Conservation (phyloP, 2,329 filamentous ascomycete species). For the Microdochium bolleyi region DNA sequence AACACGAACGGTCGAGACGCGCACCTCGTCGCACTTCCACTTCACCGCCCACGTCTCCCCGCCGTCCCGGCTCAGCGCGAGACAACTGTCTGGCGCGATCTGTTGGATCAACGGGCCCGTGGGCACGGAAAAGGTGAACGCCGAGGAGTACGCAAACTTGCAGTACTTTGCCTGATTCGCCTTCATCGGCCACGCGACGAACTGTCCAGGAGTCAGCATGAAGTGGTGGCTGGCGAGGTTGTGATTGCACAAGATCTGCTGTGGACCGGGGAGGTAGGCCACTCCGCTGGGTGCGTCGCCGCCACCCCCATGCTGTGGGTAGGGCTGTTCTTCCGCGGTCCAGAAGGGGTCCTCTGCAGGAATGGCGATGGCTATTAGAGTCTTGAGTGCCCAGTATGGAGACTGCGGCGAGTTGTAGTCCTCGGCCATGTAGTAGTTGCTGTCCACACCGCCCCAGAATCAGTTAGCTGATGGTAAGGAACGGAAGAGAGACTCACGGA, state of each 20-base stretch:
- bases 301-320: slow-evolving; percentile 14
- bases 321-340: slow-evolving; percentile 25
- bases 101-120: slow-evolving; percentile 24
- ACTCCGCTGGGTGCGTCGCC: slow-evolving; percentile 9
- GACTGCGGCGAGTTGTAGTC: slow-evolving; percentile 51
- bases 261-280: slow-evolving; percentile 12
- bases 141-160: slow-evolving; percentile 40
- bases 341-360: slow-evolving; percentile 33
- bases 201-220: slow-evolving; percentile 30
- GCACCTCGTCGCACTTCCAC: slow-evolving; percentile 1
- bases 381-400: slow-evolving; percentile 45
- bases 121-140: slow-evolving; percentile 35
- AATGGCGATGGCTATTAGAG: slow-evolving; percentile 32
- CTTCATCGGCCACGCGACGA: slow-evolving; percentile 27
- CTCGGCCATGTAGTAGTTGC: slow-evolving; percentile 46
- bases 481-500: slow-evolving; percentile 4
- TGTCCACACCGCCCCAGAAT: neutral
- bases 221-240: slow-evolving; percentile 27
- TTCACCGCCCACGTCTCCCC: slow-evolving; percentile 17
- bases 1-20: neutral
- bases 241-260: slow-evolving; percentile 35
- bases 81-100: slow-evolving; percentile 21
- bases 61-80: slow-evolving; percentile 20
- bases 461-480: neutral
- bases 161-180: slow-evolving; percentile 34